A percentile compares a stretch with the other conserved stretches of the same genome.
phyloP scores from a whole-genome alignment of 2,329 filamentous ascomycete species.

The Fusarium heterosporum region DNA sequence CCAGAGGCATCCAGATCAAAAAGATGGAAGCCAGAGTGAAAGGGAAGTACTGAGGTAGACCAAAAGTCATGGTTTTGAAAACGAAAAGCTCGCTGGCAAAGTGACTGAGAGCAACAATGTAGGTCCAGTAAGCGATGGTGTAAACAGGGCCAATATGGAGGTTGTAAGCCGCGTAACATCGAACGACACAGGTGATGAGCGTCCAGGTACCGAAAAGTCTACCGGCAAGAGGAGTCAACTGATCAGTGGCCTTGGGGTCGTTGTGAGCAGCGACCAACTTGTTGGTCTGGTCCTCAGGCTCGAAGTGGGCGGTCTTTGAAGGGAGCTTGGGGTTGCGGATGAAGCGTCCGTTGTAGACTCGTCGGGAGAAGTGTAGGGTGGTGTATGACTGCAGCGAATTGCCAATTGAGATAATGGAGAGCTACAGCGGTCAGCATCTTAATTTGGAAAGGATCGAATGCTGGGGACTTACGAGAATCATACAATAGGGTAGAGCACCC shows the following conservation, averaged over 20 bases:
- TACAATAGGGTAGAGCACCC: slow-evolving; percentile 69
- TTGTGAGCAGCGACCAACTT: slow-evolving; percentile 63
- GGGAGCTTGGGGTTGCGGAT: slow-evolving; percentile 62
- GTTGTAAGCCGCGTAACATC: slow-evolving; percentile 87
- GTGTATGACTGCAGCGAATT: slow-evolving; percentile 88
- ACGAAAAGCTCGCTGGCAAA: slow-evolving; percentile 84
- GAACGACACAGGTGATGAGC: slow-evolving; percentile 78
- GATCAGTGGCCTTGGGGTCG: slow-evolving; percentile 62
- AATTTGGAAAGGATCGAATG: neutral
- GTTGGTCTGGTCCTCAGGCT: slow-evolving; percentile 65
- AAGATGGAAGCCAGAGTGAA: slow-evolving; percentile 64
- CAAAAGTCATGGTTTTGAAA: slow-evolving; percentile 79
- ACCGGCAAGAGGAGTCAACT: slow-evolving; percentile 79
- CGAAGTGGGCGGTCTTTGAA: slow-evolving; percentile 55
- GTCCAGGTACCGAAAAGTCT: slow-evolving; percentile 92
- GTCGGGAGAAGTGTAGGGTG: slow-evolving; percentile 84
- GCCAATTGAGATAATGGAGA: slow-evolving; percentile 82
- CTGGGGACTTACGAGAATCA: slow-evolving; percentile 62
- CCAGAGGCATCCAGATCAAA: slow-evolving; percentile 71
- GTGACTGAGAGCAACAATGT: slow-evolving; percentile 80
- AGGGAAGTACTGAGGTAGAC: slow-evolving; percentile 66
- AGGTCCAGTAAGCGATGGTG: slow-evolving; percentile 84
- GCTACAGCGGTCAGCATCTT: slow-evolving; percentile 61
- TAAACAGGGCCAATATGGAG: slow-evolving; percentile 79
- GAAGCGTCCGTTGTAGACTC: slow-evolving; percentile 81